Conservation (phyloP, 1,284 basidiomycete species). For the Sporisorium scitamineum region DNA sequence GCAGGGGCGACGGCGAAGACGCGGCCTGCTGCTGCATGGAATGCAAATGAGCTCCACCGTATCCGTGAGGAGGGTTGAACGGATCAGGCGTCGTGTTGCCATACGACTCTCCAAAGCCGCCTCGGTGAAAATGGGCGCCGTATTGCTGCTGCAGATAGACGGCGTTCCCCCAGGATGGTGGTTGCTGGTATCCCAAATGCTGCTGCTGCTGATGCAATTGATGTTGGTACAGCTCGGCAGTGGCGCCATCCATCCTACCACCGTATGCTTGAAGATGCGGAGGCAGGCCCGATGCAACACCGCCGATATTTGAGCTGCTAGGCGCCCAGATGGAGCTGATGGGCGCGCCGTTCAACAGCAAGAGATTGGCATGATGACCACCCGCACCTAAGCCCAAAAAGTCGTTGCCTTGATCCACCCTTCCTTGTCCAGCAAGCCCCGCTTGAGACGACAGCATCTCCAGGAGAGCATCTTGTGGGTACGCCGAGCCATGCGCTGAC, state of each 20-base stretch:
- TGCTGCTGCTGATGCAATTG: slow-evolving; percentile 25
- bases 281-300: slow-evolving; percentile 9
- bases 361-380: slow-evolving; percentile 10
- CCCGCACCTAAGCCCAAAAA: neutral
- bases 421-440: neutral
- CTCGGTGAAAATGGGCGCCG: neutral
- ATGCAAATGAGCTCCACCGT: slow-evolving; percentile 16
- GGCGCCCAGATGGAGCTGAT: slow-evolving; percentile 53
- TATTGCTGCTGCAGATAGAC: slow-evolving; percentile 19
- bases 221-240: slow-evolving; percentile 15
- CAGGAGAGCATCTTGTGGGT: slow-evolving; percentile 44
- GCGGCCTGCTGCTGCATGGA: slow-evolving; percentile 3
- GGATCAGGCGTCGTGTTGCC: slow-evolving; percentile 41
- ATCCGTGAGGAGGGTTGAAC: slow-evolving; percentile 40
- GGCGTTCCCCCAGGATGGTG: slow-evolving; percentile 12
- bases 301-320: slow-evolving; percentile 20
- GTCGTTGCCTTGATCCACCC: neutral
- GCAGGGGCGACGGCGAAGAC: slow-evolving; percentile 8
- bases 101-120: slow-evolving; percentile 16
- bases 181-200: slow-evolving; percentile 8
- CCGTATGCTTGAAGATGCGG: slow-evolving; percentile 25
- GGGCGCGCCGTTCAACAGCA: slow-evolving; percentile 38
- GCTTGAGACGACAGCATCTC: slow-evolving; percentile 32
- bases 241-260: neutral
- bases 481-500: slow-evolving; percentile 7